Conservation (phyloP, 1,284 basidiomycete genomes). For the Neonothopanus nambi region DNA sequence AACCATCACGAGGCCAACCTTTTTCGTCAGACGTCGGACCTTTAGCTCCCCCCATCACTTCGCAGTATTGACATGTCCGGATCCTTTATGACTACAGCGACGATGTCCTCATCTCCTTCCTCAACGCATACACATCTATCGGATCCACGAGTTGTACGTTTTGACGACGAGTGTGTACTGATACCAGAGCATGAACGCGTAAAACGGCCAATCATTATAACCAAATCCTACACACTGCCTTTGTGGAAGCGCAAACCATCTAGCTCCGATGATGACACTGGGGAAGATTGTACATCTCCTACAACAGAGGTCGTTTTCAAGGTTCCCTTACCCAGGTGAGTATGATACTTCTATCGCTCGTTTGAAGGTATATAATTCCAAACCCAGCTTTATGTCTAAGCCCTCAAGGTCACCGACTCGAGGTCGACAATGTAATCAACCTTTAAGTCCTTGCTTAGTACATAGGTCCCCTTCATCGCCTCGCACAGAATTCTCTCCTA, state of each 20-base stretch:
- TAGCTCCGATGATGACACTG: conserved; percentile 27
- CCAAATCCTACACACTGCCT: conserved; percentile 61
- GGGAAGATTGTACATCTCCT: conserved; percentile 28
- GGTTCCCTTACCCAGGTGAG: conserved; percentile 59
- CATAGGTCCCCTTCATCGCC: conserved; percentile 33
- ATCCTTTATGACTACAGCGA: neutral
- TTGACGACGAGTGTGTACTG: conserved; percentile 64
- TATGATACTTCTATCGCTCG: neutral
- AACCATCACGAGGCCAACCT: too few relatives aligned
- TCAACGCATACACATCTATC: neutral
- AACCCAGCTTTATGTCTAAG: conserved; percentile 37
- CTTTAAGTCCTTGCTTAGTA: conserved; percentile 47
- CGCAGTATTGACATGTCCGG: too few relatives aligned
- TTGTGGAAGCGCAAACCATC: conserved; percentile 51
- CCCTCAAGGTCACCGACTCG: conserved; percentile 34
- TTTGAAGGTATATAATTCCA: conserved; percentile 6
- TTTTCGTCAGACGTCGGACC: too few relatives aligned
- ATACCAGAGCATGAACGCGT: conserved; percentile 54
- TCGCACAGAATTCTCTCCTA: neutral
- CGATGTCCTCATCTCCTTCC: conserved; percentile 6
- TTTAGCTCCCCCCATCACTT: too few relatives aligned
- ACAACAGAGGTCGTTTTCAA: conserved; percentile 49
- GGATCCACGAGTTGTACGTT: conserved; percentile 50
- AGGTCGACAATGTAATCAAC: conserved; percentile 31
- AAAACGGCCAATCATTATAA: conserved; percentile 49